A percentile compares a stretch with the other conserved stretches of the same genome.
These are phyloP conservation scores for Phytophthora palmivora DNA, from an alignment of 352 stramenopile species.

Conservation along the genomic window DNA sequence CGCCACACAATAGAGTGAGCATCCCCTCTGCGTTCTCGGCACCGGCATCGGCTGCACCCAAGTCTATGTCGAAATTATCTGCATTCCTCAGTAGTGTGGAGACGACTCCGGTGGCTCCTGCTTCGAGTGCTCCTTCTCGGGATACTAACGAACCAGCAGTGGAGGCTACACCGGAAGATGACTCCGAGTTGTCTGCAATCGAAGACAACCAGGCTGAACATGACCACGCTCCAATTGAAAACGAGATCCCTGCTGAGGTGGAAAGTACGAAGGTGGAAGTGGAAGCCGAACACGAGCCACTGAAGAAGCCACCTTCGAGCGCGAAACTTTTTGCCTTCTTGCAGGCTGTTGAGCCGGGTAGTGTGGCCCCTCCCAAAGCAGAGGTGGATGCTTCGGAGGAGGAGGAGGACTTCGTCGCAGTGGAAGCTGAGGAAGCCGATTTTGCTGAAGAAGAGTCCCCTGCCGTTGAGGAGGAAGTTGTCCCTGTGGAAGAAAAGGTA, in stretches of 20 bases:
- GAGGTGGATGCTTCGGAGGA: constrained; percentile 16
- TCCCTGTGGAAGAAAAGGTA: constrained; percentile 19
- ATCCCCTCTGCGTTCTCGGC: constrained; percentile 48
- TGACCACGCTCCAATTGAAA: constrained; percentile 14
- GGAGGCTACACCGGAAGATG: constrained; percentile 30
- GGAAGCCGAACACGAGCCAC: constrained; percentile 18
- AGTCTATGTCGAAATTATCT: constrained; percentile 58
- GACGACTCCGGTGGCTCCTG: constrained; percentile 18
- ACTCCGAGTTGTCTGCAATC: constrained; percentile 14
- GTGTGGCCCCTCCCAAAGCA: background rate
- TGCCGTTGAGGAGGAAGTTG: constrained; percentile 32
- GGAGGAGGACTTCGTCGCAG: constrained; percentile 32
- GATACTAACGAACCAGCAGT: constrained; percentile 31
- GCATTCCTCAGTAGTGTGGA: constrained; percentile 75
- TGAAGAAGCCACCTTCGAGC: constrained; percentile 41
- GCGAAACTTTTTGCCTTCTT: constrained; percentile 67
- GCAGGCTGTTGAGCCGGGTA: constrained; percentile 47
- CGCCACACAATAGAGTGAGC: constrained; percentile 32
- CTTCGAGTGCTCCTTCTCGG: constrained; percentile 22
- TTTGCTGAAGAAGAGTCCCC: constrained; percentile 38
- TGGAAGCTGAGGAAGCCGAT: constrained; percentile 35
- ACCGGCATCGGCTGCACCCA: constrained; percentile 25
- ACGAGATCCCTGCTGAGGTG: constrained; percentile 16
- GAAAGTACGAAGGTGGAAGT: constrained; percentile 20
- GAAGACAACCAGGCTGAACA: constrained; percentile 42